Evolutionary conservation across 805 yeast genomes (phyloP).

Genomic region (Cyberlindnera maritima): DNA sequence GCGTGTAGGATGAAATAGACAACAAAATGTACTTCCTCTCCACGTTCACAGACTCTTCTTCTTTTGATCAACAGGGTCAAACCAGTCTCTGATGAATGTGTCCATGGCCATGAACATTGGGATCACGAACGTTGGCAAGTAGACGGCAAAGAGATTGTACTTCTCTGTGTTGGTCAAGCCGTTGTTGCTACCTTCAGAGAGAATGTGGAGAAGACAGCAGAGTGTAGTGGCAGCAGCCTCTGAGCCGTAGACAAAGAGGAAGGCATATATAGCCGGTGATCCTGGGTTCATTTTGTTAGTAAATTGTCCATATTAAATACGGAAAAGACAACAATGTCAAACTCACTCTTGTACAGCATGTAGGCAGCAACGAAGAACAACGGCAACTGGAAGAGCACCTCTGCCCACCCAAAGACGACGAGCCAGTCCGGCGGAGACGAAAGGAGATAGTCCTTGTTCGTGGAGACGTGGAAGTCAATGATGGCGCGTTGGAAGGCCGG

Average conservation of each 20-base stretch:
- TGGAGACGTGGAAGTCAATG: conserved; percentile 54
- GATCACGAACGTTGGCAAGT: conserved; percentile 68
- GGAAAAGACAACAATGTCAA: no score
- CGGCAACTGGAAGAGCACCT: conserved; percentile 76
- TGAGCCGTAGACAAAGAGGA: conserved; percentile 66
- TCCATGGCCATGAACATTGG: conserved; percentile 50
- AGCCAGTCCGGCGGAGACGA: conserved; percentile 69
- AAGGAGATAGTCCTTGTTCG: conserved; percentile 72
- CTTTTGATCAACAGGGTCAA: background rate
- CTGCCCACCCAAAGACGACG: conserved; percentile 64
- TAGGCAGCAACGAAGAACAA: conserved; percentile 53
- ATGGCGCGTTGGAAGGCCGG: conserved; percentile 46
- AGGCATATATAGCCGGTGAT: conserved; percentile 32
- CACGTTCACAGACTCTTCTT: no score
- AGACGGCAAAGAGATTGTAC: conserved; percentile 47
- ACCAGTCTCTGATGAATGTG: conserved; percentile 22
- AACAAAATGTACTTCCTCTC: no score
- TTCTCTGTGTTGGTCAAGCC: conserved; percentile 34
- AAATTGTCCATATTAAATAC: background rate
- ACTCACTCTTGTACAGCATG: conserved; percentile 33
- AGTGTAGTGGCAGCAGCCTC: conserved; percentile 82
- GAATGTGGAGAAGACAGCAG: conserved; percentile 60
- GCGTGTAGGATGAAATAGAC: no score
- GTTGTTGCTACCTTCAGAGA: conserved; percentile 32
- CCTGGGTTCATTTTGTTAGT: conserved; percentile 16